Evolutionary conservation across 768 basidiomycete species (phyloP).

Genomic region (Boletellus sp.): DNA sequence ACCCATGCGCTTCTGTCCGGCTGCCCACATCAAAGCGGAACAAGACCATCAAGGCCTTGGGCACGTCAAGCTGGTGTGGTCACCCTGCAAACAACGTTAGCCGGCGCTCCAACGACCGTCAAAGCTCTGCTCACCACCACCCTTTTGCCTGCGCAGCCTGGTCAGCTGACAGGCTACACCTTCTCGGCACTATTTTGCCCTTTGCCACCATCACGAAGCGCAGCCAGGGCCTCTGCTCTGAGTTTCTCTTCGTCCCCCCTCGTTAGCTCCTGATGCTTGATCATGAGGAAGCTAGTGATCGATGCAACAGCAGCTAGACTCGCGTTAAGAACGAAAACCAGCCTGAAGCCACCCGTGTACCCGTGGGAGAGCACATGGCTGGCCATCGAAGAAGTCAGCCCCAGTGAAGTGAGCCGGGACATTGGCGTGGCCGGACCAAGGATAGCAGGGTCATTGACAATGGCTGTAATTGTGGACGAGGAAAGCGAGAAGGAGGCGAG

Average conservation of each 20-base stretch:
- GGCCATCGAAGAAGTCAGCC: conserved; percentile 38
- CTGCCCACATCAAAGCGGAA: not conserved
- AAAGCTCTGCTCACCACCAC: conserved; percentile 1
- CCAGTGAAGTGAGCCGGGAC: conserved; percentile 29
- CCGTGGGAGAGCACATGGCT: conserved; percentile 43
- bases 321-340: conserved; percentile 60
- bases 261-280: conserved; percentile 57
- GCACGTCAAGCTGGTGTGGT: not conserved
- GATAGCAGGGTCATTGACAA: conserved; percentile 49
- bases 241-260: conserved; percentile 53
- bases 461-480: conserved; percentile 34
- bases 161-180: not conserved
- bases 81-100: not conserved
- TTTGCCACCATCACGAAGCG: not conserved
- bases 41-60: too few species aligned
- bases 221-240: conserved; percentile 36
- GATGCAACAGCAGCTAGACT: conserved; percentile 51
- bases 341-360: conserved; percentile 54
- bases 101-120: too few species aligned
- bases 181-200: not conserved
- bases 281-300: conserved; percentile 54
- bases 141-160: not conserved
- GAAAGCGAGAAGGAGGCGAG: conserved; percentile 40
- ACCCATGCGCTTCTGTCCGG: not conserved
- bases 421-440: conserved; percentile 32